phyloP scores from a whole-genome alignment of 2,329 filamentous ascomycete species.

The Diaporthe sp. region DNA sequence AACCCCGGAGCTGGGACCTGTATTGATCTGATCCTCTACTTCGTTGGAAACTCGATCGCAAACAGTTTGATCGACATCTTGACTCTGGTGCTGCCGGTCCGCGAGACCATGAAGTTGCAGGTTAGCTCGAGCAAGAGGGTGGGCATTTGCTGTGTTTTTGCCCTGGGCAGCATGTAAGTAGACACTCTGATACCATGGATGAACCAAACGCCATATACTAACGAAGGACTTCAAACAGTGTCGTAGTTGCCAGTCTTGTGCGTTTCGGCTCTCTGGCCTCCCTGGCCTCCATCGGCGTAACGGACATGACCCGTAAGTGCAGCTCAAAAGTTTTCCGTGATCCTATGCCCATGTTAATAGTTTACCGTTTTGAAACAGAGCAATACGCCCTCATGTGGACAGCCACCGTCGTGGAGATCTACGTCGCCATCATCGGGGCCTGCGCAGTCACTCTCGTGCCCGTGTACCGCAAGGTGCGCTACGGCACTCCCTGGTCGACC shows the following conservation, averaged over 20 bases:
- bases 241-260: constrained; percentile 15
- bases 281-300: background rate
- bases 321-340: background rate
- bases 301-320: constrained; percentile 13
- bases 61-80: constrained; percentile 41
- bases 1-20: background rate
- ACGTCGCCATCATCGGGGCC: constrained; percentile 43
- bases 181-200: background rate
- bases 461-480: constrained; percentile 42
- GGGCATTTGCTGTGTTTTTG: background rate
- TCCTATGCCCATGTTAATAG: accelerated
- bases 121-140: background rate
- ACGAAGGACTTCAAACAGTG: background rate
- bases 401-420: constrained; percentile 42
- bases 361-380: background rate
- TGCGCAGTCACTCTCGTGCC: constrained; percentile 42
- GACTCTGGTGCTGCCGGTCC: constrained; percentile 39
- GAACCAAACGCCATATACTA: background rate
- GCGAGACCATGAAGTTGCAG: constrained; percentile 26
- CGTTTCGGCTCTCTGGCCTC: background rate
- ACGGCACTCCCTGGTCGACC: constrained; percentile 29
- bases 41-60: constrained; percentile 37
- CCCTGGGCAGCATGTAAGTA: constrained; percentile 13
- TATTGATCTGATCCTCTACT: constrained; percentile 33
- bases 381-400: constrained; percentile 7